A percentile compares a stretch with the other conserved stretches of the same genome.
These are phyloP conservation scores for Astrocystis sublimbata DNA, from an alignment of 495 filamentous ascomycete genomes.

Conservation along the genomic window DNA sequence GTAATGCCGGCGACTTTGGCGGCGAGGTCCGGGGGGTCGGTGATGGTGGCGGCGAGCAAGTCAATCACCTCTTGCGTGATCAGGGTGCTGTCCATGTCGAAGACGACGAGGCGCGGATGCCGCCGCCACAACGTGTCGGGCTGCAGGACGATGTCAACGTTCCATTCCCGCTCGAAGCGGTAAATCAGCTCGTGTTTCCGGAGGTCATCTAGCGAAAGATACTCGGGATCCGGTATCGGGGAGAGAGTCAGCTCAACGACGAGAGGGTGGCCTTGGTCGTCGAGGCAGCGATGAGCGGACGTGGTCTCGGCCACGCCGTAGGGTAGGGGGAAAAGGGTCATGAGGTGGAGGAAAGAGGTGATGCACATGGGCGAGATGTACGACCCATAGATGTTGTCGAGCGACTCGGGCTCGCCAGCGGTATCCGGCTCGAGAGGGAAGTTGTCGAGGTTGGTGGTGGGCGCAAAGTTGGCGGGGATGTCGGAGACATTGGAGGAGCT, in stretches of 20 bases:
- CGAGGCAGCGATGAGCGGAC: slow-evolving; percentile 71
- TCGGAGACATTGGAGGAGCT: slow-evolving; percentile 38
- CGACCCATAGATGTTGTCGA: slow-evolving; percentile 75
- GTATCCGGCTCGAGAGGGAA: slow-evolving; percentile 71
- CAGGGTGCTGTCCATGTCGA: slow-evolving; percentile 97
- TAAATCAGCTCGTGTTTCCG: slow-evolving; percentile 78
- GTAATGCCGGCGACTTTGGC: slow-evolving; percentile 69
- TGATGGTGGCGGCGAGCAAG: slow-evolving; percentile 77
- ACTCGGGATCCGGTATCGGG: slow-evolving; percentile 65
- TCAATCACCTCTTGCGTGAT: slow-evolving; percentile 98
- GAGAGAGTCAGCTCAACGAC: slow-evolving; percentile 72
- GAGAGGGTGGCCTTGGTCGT: slow-evolving; percentile 58
- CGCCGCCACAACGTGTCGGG: slow-evolving; percentile 68
- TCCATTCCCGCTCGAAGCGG: slow-evolving; percentile 83
- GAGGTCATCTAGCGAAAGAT: slow-evolving; percentile 66
- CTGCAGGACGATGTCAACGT: slow-evolving; percentile 78
- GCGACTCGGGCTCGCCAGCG: slow-evolving; percentile 58
- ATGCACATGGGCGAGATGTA: slow-evolving; percentile 78
- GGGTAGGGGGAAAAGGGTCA: slow-evolving; percentile 65
- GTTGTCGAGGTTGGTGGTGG: slow-evolving; percentile 65
- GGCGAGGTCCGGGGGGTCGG: slow-evolving; percentile 60
- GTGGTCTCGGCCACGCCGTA: slow-evolving; percentile 57
- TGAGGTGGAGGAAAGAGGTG: slow-evolving; percentile 76
- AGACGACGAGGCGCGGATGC: slow-evolving; percentile 80
- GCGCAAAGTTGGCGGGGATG: slow-evolving; percentile 57